phyloP scores from a whole-genome alignment of 176 grass and related monocot genomes.

The Tillandsia fasciculata region DNA sequence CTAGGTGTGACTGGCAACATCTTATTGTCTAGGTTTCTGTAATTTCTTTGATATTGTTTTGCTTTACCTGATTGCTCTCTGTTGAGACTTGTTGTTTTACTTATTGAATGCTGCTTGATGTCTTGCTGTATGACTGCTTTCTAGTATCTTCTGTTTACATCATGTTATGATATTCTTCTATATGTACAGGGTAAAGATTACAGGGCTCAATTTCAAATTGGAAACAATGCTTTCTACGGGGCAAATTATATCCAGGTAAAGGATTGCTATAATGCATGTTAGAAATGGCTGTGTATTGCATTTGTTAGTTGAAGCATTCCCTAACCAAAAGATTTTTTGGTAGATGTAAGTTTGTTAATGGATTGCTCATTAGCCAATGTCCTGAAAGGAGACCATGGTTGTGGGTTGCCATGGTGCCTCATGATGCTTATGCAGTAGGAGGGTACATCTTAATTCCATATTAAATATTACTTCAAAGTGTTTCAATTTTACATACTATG shows the following conservation, averaged over 20 bases:
- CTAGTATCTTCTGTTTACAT: constrained; percentile 11
- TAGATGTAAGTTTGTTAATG: neutral
- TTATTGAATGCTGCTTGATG: constrained; percentile 3
- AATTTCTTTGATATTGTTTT: neutral
- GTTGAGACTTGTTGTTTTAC: neutral
- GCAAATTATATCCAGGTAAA: constrained; percentile 97
- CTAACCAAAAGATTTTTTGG: neutral
- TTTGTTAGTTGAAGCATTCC: neutral
- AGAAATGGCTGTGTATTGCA: neutral
- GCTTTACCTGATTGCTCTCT: neutral
- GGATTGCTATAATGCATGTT: neutral
- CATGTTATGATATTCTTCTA: constrained; percentile 11
- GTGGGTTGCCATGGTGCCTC: neutral
- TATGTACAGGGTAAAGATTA: constrained; percentile 73
- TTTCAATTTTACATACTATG: neutral
- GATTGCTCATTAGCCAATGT: neutral
- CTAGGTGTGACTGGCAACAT: neutral
- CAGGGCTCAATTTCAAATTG: constrained; percentile 84
- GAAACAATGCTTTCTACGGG: constrained; percentile 98
- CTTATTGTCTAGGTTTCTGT: neutral
- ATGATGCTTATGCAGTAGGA: neutral
- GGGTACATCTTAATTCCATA: neutral
- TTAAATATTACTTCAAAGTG: neutral
- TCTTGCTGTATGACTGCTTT: constrained; percentile 2
- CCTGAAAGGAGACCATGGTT: neutral